Base-by-base conservation (phyloP, 179 eudicot genomes). In the Beta lomatogona region DNA sequence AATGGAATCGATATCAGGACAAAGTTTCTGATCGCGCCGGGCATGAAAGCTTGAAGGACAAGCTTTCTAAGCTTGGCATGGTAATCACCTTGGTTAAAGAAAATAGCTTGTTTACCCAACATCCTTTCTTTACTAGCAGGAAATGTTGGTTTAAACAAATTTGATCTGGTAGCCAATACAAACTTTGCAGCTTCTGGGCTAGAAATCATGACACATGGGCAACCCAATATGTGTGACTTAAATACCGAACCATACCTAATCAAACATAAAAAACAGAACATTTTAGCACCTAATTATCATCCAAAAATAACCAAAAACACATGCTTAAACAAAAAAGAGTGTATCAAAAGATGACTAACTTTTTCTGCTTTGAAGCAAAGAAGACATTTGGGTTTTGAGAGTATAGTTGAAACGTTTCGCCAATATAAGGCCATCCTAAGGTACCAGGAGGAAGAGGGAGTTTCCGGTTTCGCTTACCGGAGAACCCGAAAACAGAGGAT, bases 181-280 rank as follows among this genome's bases (percentile, higher is more conserved):
- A 83, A 86, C 61, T 89, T 92, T 18, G 92, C 95, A 21, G 93
- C 94, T 63, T 94, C 95, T 1, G 99, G 98, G 75, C 95, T 95
- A 52, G 95, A 90, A 31, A 94, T 86, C 97, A 94, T 92, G 77
- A 95, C 97, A 80, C 97, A 95, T 16, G 95, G 98, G 53, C 99
- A 95, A 28, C 98, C 97, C 80, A 95, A 28, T 88, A 95, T 91
- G 84, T 94, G 92, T 0, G 88, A 89, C 90, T 94, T 95, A 76
- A 91, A 94, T 77, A 95, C 88, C 25, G 84, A 83, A 14, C 99
- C 99, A 76, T 91, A 94, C 89, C 98, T 94, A 70, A 86, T 44
- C 21, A 78, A 61, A 70, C 14, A 69, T 16, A 18, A 28, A 70
- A 68, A 25, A 12, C 31, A 16, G 8, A 4, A 19, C 57, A 36